These are phyloP conservation scores for Anacardium occidentale DNA, from an alignment of 345 rosid species.

Conservation along the genomic window DNA sequence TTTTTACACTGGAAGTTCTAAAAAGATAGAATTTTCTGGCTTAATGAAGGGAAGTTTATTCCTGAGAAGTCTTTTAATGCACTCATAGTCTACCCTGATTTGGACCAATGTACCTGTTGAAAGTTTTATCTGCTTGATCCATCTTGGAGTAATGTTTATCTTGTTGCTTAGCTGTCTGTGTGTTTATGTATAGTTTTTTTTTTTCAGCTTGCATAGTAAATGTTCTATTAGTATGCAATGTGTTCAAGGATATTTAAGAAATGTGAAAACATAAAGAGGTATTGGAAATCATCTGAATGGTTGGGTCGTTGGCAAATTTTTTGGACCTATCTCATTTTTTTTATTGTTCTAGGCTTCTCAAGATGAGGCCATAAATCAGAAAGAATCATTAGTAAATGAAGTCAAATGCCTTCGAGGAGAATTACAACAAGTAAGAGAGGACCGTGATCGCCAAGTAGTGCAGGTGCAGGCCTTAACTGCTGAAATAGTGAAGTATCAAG, in stretches of 20 bases:
- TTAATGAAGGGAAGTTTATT: too few relatives aligned
- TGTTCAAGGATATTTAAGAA: neutral
- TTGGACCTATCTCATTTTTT: neutral
- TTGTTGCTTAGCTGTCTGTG: neutral
- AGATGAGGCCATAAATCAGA: slow-evolving; percentile 69
- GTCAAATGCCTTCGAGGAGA: slow-evolving; percentile 73
- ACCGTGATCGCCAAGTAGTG: slow-evolving; percentile 68
- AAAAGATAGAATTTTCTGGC: too few relatives aligned
- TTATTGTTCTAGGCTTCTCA: slow-evolving; percentile 51
- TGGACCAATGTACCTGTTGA: too few relatives aligned
- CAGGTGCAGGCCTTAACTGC: slow-evolving; percentile 57
- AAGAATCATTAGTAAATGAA: slow-evolving; percentile 60
- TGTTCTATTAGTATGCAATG: neutral
- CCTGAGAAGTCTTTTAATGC: too few relatives aligned
- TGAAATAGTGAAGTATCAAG: slow-evolving; percentile 58
- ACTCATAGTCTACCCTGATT: too few relatives aligned
- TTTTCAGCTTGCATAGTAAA: neutral
- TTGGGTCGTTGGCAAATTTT: neutral
- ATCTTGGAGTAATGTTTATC: neutral
- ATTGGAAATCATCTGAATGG: neutral
- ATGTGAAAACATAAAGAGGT: neutral
- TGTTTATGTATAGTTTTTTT: neutral
- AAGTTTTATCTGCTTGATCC: neutral
- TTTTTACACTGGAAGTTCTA: neutral
- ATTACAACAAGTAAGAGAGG: slow-evolving; percentile 78